phyloP scores from a whole-genome alignment of 495 filamentous ascomycete species.

The Hypoxylon trugodes region DNA sequence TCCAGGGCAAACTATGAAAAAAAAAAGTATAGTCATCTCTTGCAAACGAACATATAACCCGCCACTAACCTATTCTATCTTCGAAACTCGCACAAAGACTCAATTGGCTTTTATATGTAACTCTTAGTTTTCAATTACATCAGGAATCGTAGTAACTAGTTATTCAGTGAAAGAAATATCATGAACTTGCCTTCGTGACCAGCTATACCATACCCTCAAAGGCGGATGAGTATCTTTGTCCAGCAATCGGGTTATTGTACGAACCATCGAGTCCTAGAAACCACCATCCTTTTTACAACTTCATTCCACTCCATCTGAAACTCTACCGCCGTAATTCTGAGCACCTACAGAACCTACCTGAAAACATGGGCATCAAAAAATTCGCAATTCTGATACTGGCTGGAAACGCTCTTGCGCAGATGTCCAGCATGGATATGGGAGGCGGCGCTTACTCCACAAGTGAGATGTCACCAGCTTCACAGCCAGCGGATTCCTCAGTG shows the following conservation, averaged over 20 bases:
- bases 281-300: neutral
- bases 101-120: neutral
- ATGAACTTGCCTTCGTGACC: slow-evolving; percentile 1
- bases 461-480: neutral
- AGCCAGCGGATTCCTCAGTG: neutral
- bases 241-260: slow-evolving; percentile 3
- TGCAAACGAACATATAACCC: neutral
- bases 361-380: slow-evolving; percentile 29
- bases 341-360: neutral
- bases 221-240: slow-evolving; percentile 19
- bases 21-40: too few species aligned
- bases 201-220: slow-evolving; percentile 32
- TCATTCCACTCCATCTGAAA: neutral
- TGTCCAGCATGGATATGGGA: slow-evolving; percentile 20
- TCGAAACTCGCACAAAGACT: slow-evolving; percentile 21
- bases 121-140: slow-evolving; percentile 5
- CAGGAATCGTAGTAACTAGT: neutral
- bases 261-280: neutral
- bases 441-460: slow-evolving; percentile 1
- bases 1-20: too few species aligned
- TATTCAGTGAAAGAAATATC: slow-evolving; percentile 18
- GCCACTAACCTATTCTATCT: too few species aligned
- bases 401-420: slow-evolving; percentile 31
- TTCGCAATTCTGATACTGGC: slow-evolving; percentile 27
- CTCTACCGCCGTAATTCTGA: neutral